Base-by-base conservation (phyloP, 2,329 filamentous ascomycete genomes). In the Dactylellina parvicollis region DNA sequence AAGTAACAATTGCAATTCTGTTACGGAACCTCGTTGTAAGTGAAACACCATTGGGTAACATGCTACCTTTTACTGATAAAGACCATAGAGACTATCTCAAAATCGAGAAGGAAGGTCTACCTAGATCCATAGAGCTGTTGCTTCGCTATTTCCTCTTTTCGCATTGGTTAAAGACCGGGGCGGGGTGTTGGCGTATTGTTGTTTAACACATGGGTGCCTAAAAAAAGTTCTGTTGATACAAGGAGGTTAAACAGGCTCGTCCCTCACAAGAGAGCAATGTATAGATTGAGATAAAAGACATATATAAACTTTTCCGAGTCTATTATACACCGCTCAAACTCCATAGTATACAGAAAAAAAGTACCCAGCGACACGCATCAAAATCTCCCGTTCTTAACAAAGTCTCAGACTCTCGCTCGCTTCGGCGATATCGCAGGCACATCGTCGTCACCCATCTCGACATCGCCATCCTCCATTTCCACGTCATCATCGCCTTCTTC, bases 1-100 rank as follows among this genome's bases (percentile, higher is more conserved):
- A 98, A 84, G 94, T 98, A 50, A 99, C 95, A 0, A 98, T 98
- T 80, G 91, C 94, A 14, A 89, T 97, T 32, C 83, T 99, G 69
- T 83, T 98, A 78, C 86, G 95, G 65, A 99, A 99, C 79, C 82
- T 98, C 34, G 85, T 98, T 79, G 91, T 95, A 83, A 82, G 89
- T 86, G 24, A 20, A 18, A 0, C 8, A n/a, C 2, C 12, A 7
- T 20, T 10, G 34, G 7, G 0, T 28, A 38, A 54, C 16, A 14
- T 32, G 18, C 16, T 32, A 2, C 9, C 22, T 34, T 10, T 52
- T 0, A 16, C 50, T 65, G 57, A 59, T 34, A 26, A 46, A 18
- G 14, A 24, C 0, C 10, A 26, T 28, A 73, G 69, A 24, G 69
- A 3, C 24, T 73, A 9, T 55, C 28, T 20, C 69, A 73, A 49